Base-by-base conservation (phyloP, 2,329 filamentous ascomycete genomes). In the Metarhizium album region DNA sequence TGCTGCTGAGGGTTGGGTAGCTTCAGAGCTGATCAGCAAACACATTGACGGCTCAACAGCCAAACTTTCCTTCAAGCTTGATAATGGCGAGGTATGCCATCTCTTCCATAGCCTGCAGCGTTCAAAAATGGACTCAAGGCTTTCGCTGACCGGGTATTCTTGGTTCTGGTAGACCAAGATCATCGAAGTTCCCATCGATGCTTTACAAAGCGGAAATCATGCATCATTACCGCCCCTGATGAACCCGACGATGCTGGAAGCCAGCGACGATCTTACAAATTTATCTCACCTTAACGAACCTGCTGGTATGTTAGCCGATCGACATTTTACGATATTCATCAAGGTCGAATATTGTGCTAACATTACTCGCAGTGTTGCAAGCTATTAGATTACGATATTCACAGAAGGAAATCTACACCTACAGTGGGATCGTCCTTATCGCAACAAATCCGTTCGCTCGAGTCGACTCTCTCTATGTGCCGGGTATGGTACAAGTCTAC, bases 401-500 rank as follows among this genome's bases (percentile, higher is more conserved):
- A 56, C 93, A 98, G 70, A 97, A 97, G 72, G 93, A 98, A 70
- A 98, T 98, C 63, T 98, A 98, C 76, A 98, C 93, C 64, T 98
- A 98, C 75, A 95, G 89, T 67, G 93, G 93, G 66, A 97, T 98
- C 64, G 93, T 98, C 58, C 78, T 98, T 60, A 98, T 98, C 73
- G 93, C 93, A 56, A 95, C 93, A 56, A 98, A 98, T 72, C 93
- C 93, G 22, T 98, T 98, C 64, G 93, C 94, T 49, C 82, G 93
- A 58, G 90, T 98, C 59, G 93, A 98, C 68, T 98, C 93, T 42
- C 82, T 98, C 64, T 98, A 98, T 70, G 93, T 98, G 11, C 90
- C 91, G 18, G 93, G 93, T 58, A 98, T 98, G 91, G 90, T 98
- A n/a, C 93, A 98, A 69, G 90, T 97, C 38, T 98, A 98, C 71